Evolutionary conservation across 331 rosid genomes (phyloP).

Genomic region (Quercus phellos): DNA sequence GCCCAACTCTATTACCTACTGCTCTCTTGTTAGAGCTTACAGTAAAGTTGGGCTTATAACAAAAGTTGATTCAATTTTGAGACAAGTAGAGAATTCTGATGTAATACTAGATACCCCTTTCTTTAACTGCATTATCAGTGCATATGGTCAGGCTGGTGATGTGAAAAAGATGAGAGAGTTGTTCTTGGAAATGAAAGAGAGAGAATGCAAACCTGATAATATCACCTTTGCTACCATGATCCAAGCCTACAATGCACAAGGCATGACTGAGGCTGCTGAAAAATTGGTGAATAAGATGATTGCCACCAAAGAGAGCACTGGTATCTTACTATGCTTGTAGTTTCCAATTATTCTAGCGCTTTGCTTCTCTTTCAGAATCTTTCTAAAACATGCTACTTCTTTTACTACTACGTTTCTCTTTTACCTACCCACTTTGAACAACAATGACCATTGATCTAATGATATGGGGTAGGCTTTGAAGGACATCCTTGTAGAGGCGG

Average conservation of each 20-base stretch:
- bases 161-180: conserved; percentile 53
- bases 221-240: conserved; percentile 66
- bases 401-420: neutral
- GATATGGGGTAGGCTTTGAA: no score
- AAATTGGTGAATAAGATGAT: conserved; percentile 48
- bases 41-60: conserved; percentile 50
- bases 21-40: conserved; percentile 78
- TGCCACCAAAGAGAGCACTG: conserved; percentile 32
- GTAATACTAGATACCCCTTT: conserved; percentile 71
- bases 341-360: neutral
- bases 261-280: conserved; percentile 70
- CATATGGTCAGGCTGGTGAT: conserved; percentile 70
- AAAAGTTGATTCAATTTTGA: conserved; percentile 64
- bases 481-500: no score
- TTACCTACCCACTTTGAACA: neutral
- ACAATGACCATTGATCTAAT: neutral
- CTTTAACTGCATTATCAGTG: conserved; percentile 65
- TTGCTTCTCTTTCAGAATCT: neutral
- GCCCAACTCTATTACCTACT: conserved; percentile 74
- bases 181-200: conserved; percentile 66
- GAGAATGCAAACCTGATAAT: conserved; percentile 58
- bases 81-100: conserved; percentile 78
- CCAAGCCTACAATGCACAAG: conserved; percentile 56
- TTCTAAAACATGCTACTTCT: neutral
- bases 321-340: conserved; percentile 26